phyloP scores from a whole-genome alignment of 352 stramenopile genomes.

The Elongisporangium undulatum region DNA sequence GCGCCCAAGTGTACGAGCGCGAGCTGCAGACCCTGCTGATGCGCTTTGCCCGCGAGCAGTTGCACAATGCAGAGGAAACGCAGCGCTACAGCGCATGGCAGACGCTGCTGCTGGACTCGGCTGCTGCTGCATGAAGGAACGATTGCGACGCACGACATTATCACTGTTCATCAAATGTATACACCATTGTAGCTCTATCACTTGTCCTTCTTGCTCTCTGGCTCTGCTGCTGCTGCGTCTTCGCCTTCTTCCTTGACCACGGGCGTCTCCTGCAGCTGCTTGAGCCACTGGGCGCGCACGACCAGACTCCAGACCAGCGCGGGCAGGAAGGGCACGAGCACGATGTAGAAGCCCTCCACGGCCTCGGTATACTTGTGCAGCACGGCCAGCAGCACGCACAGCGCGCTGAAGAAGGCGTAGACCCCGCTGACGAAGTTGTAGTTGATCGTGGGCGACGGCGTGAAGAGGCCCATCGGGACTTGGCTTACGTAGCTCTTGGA shows the following conservation, averaged over 20 bases:
- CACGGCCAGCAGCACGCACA: constrained; percentile 53
- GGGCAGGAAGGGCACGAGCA: constrained; percentile 73
- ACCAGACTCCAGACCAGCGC: constrained; percentile 83
- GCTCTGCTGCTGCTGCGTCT: constrained; percentile 11
- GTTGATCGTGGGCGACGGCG: constrained; percentile 78
- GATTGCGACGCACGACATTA: neutral
- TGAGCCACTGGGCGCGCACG: constrained; percentile 71
- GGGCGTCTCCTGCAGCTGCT: constrained; percentile 8
- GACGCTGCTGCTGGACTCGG: neutral
- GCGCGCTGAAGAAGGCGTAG: constrained; percentile 62
- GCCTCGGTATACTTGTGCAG: constrained; percentile 59
- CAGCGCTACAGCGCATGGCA: constrained; percentile 1
- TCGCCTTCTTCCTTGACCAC: constrained; percentile 11
- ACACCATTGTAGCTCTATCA: constrained; percentile 4
- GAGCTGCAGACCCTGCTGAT: neutral
- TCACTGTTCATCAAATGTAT: neutral
- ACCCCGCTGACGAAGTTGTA: constrained; percentile 86
- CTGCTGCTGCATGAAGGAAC: constrained; percentile 10
- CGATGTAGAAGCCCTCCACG: constrained; percentile 84
- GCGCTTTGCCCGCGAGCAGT: constrained; percentile 1
- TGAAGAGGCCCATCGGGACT: constrained; percentile 37
- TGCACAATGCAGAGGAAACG: neutral
- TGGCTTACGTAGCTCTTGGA: neutral
- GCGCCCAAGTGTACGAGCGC: neutral
- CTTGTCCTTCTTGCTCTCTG: constrained; percentile 26